phyloP scores from a whole-genome alignment of 352 stramenopile species.

The Pythium oligandrum region DNA sequence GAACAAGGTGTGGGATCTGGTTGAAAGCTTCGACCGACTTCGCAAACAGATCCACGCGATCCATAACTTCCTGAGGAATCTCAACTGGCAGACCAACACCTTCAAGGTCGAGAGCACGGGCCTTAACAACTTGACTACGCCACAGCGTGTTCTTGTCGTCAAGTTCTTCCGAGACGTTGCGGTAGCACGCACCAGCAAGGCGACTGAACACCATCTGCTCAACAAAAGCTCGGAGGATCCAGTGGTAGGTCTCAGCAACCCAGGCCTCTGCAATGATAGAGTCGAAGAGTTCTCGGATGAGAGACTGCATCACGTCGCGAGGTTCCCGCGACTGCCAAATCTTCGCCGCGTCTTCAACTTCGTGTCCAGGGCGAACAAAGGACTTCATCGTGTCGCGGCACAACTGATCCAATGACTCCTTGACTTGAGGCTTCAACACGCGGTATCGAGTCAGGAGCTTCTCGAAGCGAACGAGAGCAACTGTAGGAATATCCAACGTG shows the following conservation, averaged over 20 bases:
- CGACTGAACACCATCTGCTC: conserved; percentile 77
- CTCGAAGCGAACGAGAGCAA: conserved; percentile 56
- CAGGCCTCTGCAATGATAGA: conserved; percentile 37
- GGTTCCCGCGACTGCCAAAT: conserved; percentile 50
- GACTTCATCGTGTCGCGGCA: conserved; percentile 59
- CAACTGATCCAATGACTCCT: conserved; percentile 59
- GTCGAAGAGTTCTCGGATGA: conserved; percentile 58
- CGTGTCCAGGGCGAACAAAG: conserved; percentile 27
- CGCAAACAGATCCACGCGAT: conserved; percentile 19
- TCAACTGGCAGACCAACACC: conserved; percentile 54
- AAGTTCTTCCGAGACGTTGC: conserved; percentile 41
- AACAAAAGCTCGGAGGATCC: conserved; percentile 41
- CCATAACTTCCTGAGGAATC: conserved; percentile 11
- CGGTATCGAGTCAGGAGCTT: conserved; percentile 59
- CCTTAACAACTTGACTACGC: conserved; percentile 48
- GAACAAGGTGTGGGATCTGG: conserved; percentile 61
- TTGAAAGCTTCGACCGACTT: conserved; percentile 70
- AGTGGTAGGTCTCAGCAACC: conserved; percentile 19
- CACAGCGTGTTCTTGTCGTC: conserved; percentile 66
- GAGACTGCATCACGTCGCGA: conserved; percentile 64
- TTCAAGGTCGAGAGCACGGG: conserved; percentile 32
- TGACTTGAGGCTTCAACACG: conserved; percentile 52
- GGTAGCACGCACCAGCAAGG: conserved; percentile 61
- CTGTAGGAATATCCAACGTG: conserved; percentile 35
- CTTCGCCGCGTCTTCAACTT: conserved; percentile 7